Base-by-base conservation (phyloP, 1,284 basidiomycete genomes). In the Takashimella koratensis region DNA sequence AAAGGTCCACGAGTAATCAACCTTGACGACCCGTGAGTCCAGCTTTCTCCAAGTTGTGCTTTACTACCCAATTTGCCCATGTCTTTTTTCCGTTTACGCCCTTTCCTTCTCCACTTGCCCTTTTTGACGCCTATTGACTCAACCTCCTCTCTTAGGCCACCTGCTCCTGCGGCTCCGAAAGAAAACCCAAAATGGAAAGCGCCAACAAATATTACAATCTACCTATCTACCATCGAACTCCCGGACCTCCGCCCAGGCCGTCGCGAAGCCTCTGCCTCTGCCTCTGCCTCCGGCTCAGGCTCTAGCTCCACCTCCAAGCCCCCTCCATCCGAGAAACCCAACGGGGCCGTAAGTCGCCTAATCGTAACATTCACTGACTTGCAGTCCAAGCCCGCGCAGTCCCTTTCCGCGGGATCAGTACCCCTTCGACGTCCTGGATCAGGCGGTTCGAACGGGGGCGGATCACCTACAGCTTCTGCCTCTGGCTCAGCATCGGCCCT, bases 151-250 rank as follows among this genome's bases (percentile, higher is more conserved):
- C 43, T 13, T 43, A 54, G 27, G 49, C 27, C 43, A 45, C 24
- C 44, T 4, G 19, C 19, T 5, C 44, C 44, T 6, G 24, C 43
- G 20, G 46, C 5, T 6, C 6, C 16, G 10, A 45, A 36, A 47
- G 19, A 53, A 16, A 22, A 23, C 42, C 48, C 47, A 19, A 20
- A 44, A 44, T 70, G 68, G 63, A 54, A 52, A 16, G 64, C 70
- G 0, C 68, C 71, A 2, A 64, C 64, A 8, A 71, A 68, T 23
- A 67, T 76, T 10, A 58, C 67, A 13, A 71, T 76, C 41, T 76
- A 73, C 48, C 63, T 75, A 1, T 70, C 67, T 12, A 71, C 68
- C 8, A 73, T 75, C 43, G 73, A 75, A 42, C 53, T 76, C 24
- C 73, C 75, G 1, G 75, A 76, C 39, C 63, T 76, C 6, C 58